Evolutionary conservation across 2,329 filamentous ascomycete species (phyloP).

Genomic region (Ceratocystis variospora): DNA sequence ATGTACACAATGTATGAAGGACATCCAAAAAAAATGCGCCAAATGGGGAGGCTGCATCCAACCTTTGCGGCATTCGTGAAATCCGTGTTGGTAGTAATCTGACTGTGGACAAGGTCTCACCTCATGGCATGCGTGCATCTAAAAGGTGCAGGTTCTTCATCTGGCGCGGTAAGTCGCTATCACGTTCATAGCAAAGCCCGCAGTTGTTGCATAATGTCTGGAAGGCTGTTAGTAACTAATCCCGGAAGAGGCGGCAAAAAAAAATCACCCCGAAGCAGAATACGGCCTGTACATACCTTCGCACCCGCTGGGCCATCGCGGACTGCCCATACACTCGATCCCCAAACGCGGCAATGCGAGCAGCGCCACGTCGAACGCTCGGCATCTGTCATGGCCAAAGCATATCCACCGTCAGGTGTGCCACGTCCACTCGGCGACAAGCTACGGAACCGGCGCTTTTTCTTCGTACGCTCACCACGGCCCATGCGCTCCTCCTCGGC

Average conservation of each 20-base stretch:
- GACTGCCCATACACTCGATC: slow-evolving; percentile 85
- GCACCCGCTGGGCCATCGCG: slow-evolving; percentile 76
- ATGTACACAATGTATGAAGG: no score
- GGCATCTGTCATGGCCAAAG: slow-evolving; percentile 55
- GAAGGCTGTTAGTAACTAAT: slow-evolving; percentile 21
- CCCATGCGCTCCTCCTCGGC: slow-evolving; percentile 73
- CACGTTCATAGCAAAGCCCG: slow-evolving; percentile 75
- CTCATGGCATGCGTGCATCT: slow-evolving; percentile 7
- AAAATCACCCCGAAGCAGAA: slow-evolving; percentile 9
- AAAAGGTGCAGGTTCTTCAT: slow-evolving; percentile 30
- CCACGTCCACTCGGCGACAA: slow-evolving; percentile 67
- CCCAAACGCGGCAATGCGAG: slow-evolving; percentile 74
- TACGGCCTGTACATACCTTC: slow-evolving; percentile 44
- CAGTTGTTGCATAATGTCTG: slow-evolving; percentile 88
- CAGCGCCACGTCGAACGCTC: slow-evolving; percentile 81
- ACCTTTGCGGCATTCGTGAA: not conserved
- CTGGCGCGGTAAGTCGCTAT: slow-evolving; percentile 58
- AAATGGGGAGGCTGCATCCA: not conserved
- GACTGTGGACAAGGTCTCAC: not conserved
- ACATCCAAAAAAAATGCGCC: no score
- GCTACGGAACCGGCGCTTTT: slow-evolving; percentile 84
- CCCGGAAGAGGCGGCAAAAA: slow-evolving; percentile 15
- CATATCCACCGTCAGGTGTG: slow-evolving; percentile 69
- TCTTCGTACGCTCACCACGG: slow-evolving; percentile 82
- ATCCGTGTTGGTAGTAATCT: not conserved